phyloP scores from a whole-genome alignment of 2,329 filamentous ascomycete species.

The Chaetothyriales sp. region DNA sequence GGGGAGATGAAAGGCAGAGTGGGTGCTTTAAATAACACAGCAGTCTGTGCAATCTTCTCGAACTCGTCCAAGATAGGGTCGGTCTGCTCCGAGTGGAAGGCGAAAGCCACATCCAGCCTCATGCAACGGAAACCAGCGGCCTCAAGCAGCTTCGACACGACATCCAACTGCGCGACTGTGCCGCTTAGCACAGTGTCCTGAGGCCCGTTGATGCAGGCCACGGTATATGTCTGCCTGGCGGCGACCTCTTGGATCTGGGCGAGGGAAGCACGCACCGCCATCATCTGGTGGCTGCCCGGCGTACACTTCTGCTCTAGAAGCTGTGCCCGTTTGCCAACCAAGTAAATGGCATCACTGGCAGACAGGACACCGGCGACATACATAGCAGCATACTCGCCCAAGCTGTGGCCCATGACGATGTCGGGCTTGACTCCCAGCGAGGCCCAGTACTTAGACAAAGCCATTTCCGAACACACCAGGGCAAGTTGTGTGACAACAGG shows the following conservation, averaged over 20 bases:
- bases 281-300: slow-evolving; percentile 22
- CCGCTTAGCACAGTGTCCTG: slow-evolving; percentile 23
- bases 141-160: slow-evolving; percentile 8
- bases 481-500: slow-evolving; percentile 24
- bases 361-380: slow-evolving; percentile 6
- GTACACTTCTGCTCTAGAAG: slow-evolving; percentile 24
- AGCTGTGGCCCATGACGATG: slow-evolving; percentile 15
- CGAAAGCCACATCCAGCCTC: slow-evolving; percentile 33
- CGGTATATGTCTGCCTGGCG: slow-evolving; percentile 5
- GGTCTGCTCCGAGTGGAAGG: slow-evolving; percentile 34
- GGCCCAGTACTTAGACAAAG: slow-evolving; percentile 27
- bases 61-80: slow-evolving; percentile 18
- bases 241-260: slow-evolving; percentile 16
- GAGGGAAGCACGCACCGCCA: slow-evolving; percentile 23
- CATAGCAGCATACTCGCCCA: slow-evolving; percentile 12
- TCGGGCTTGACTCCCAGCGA: slow-evolving; percentile 23
- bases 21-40: slow-evolving; percentile 45
- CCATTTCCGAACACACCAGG: slow-evolving; percentile 27
- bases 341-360: slow-evolving; percentile 18
- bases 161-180: slow-evolving; percentile 17
- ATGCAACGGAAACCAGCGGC: slow-evolving; percentile 21
- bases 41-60: slow-evolving; percentile 10
- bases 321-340: slow-evolving; percentile 22
- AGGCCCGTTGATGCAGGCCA: slow-evolving; percentile 26
- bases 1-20: slow-evolving; percentile 55